Conservation (phyloP, 2,329 filamentous ascomycete genomes). For the Exophiala alcalophila region DNA sequence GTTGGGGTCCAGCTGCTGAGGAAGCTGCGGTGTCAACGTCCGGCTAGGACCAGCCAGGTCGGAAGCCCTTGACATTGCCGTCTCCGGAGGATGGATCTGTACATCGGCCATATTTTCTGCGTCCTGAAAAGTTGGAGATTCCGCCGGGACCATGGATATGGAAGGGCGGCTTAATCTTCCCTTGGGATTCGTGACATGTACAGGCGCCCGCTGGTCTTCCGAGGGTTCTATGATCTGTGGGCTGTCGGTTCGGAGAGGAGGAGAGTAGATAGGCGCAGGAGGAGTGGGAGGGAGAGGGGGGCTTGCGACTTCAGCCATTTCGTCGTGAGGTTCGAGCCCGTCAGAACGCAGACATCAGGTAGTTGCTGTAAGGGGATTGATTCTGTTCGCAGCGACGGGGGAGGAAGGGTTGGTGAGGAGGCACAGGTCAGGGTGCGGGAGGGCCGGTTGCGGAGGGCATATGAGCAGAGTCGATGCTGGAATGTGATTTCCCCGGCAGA, state of each 20-base stretch:
- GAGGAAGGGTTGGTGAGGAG: no score
- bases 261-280: constrained; percentile 45
- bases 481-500: constrained; percentile 14
- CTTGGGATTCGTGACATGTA: neutral
- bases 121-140: constrained; percentile 4
- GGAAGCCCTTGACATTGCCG: constrained; percentile 16
- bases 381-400: no score
- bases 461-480: constrained; percentile 5
- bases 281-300: constrained; percentile 36
- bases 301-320: constrained; percentile 24
- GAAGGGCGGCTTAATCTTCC: constrained; percentile 14
- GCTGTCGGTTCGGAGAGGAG: constrained; percentile 34
- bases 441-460: constrained; percentile 1
- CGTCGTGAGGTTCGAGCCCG: neutral
- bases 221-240: constrained; percentile 23
- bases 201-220: constrained; percentile 18
- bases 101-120: constrained; percentile 13
- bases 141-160: constrained; percentile 18
- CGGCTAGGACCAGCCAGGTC: constrained; percentile 18
- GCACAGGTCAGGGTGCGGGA: constrained; percentile 1
- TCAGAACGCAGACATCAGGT: constrained; percentile 16
- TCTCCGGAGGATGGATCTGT: constrained; percentile 24
- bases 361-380: constrained; percentile 5
- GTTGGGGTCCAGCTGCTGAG: constrained; percentile 20
- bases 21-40: constrained; percentile 22